Percentiles rank a stretch among this genome's conserved stretches.
phyloP scores from a whole-genome alignment of 768 basidiomycete species.

The Termitomyces sp. region DNA sequence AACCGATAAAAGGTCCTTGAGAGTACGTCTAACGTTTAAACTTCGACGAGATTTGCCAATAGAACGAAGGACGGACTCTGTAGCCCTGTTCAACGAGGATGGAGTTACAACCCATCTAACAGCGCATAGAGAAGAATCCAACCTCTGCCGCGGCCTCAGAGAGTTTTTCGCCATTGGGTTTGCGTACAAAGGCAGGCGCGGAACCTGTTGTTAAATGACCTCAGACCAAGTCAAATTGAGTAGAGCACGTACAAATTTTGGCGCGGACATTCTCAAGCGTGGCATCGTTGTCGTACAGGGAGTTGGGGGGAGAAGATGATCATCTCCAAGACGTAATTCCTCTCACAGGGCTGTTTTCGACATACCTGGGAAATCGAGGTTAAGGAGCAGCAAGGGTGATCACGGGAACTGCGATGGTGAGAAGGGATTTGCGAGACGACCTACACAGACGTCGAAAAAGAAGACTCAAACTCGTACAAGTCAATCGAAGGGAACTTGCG shows the following conservation, averaged over 20 bases:
- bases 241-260: not conserved
- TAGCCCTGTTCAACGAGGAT: slow-evolving; percentile 10
- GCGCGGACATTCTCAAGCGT: not conserved
- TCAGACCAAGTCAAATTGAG: not conserved
- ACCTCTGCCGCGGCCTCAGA: slow-evolving; percentile 1
- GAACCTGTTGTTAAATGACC: not conserved
- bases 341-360: not conserved
- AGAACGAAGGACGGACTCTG: slow-evolving; percentile 6
- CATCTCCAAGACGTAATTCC: not conserved
- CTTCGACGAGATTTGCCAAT: slow-evolving; percentile 9
- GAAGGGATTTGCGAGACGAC: not conserved
- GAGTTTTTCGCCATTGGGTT: slow-evolving; percentile 3
- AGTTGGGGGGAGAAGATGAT: not conserved
- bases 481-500: not conserved
- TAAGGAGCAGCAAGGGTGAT: not conserved
- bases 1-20: not conserved
- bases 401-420: not conserved
- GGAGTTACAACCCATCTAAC: too few species aligned
- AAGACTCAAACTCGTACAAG: not conserved
- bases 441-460: not conserved
- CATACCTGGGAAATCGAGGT: not conserved
- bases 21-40: not conserved
- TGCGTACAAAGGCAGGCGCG: not conserved
- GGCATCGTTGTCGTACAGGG: not conserved
- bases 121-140: too few species aligned